Evolutionary conservation across 2,329 filamentous ascomycete species (phyloP).

Genomic region (Juglanconis sp.): DNA sequence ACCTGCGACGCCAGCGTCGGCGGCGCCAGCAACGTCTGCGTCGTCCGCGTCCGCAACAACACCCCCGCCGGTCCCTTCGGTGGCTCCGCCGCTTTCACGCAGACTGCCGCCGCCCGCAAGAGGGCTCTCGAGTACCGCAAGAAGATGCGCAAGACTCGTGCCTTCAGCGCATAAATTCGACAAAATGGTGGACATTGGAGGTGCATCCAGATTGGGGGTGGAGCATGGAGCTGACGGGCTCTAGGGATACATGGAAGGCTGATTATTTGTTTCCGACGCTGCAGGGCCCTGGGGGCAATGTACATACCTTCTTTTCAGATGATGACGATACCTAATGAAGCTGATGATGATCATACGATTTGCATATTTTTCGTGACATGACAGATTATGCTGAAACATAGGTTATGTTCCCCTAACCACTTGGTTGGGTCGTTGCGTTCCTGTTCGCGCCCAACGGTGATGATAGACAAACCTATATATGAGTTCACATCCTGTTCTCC

Average conservation of each 20-base stretch:
- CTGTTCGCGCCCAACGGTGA: too few species aligned
- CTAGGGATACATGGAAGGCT: background rate
- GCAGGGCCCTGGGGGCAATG: conserved; percentile 11
- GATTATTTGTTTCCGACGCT: conserved; percentile 2
- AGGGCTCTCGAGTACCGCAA: conserved; percentile 54
- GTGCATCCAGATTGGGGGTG: background rate
- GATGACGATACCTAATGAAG: conserved; percentile 5
- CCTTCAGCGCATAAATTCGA: background rate
- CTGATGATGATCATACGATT: background rate
- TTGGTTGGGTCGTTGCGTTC: background rate
- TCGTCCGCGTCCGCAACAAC: conserved; percentile 61
- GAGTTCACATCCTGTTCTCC: too few species aligned
- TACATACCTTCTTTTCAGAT: conserved; percentile 6
- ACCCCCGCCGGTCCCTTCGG: conserved; percentile 64
- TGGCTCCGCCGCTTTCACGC: conserved; percentile 63
- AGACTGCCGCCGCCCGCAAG: conserved; percentile 56
- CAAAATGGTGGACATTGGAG: too few species aligned
- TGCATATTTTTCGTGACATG: background rate
- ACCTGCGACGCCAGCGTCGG: conserved; percentile 59
- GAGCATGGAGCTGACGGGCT: background rate
- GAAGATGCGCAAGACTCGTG: conserved; percentile 27
- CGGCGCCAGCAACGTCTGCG: conserved; percentile 59
- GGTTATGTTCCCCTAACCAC: background rate
- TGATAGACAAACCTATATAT: too few species aligned
- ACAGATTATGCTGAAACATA: background rate